Base-by-base conservation (phyloP, 331 rosid genomes). In the Dryas integrifolia region DNA sequence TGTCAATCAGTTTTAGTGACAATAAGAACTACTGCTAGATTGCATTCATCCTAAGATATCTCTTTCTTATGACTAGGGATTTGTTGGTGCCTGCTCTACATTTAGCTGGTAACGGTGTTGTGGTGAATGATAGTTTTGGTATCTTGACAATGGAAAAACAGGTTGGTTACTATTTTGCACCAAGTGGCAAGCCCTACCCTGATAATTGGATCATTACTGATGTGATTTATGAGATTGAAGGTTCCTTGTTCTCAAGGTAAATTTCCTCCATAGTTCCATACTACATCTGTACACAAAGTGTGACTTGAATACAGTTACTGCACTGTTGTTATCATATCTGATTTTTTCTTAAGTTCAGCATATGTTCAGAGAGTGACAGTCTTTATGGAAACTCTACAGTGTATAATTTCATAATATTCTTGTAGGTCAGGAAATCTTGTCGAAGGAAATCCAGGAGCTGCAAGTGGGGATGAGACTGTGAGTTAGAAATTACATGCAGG, bases 101-200 rank as follows among this genome's bases (percentile, higher is more conserved):
- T 67, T 81, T 76, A 70, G 81, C 75, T 66, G 66, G 61, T 67
- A 61, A 69, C 61, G 24, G 40, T 65, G 74, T 75, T 81, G 50
- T 79, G 75, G 66, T 74, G 73, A 85, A 82, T 81, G 81, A 76
- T 78, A 58, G 55, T 70, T 82, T 81, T 85, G 72, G 62, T 82
- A 57, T 83, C 74, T 71, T 81, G 86, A 76, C 74, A 67, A 81
- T 84, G 68, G 67, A 35, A 83, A 85, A 83, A 83, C 88, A 94
- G 98, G 98, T 94, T 52, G 98, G 96, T 74, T 94, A 91, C 89
- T 94, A 94, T 89, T 94, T 88, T 89, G 98, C 98, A 80, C 98
- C 98, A 46, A 94, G 98, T 21, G 98, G 98, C 71, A 94, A 94
- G 92, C 97, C 96, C 50, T 94, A 94, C 86, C 98, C 98, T 14